phyloP scores from a whole-genome alignment of 352 stramenopile species.

The Globisporangium perplexum region DNA sequence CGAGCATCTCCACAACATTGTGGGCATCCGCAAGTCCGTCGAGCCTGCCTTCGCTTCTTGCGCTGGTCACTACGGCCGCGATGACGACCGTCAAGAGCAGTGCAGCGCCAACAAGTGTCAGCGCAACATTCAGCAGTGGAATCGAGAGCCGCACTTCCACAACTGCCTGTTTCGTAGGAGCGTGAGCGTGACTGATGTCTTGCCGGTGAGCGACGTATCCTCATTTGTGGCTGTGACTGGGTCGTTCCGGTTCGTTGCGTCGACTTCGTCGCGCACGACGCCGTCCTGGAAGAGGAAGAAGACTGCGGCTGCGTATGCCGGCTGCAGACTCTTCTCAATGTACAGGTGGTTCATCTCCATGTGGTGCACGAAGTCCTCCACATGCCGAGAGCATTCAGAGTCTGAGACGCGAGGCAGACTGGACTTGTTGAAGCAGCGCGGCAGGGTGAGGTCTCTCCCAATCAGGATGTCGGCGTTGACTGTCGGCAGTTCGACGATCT shows the following conservation, averaged over 20 bases:
- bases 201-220: too few relatives aligned
- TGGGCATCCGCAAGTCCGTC: background rate
- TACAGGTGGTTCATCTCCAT: slow-evolving; percentile 38
- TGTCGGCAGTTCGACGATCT: too few relatives aligned
- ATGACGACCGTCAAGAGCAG: background rate
- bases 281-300: slow-evolving; percentile 52
- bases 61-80: background rate
- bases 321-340: slow-evolving; percentile 31
- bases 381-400: too few relatives aligned
- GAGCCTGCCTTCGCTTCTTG: background rate
- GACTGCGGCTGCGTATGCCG: slow-evolving; percentile 31
- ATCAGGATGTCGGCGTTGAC: background rate
- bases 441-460: too few relatives aligned
- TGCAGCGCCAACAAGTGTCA: slow-evolving; percentile 3
- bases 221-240: too few relatives aligned
- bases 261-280: slow-evolving; percentile 7
- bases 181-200: background rate
- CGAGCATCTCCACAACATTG: slow-evolving; percentile 1
- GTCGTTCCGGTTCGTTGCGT: too few relatives aligned
- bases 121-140: slow-evolving; percentile 1
- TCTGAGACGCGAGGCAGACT: background rate
- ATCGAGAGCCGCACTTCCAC: slow-evolving; percentile 6
- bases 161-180: slow-evolving; percentile 8
- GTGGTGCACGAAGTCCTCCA: background rate
- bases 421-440: background rate